Evolutionary conservation across 2,329 filamentous ascomycete genomes (phyloP).

Genomic region (Nothophaeocryptopus gaeumannii): DNA sequence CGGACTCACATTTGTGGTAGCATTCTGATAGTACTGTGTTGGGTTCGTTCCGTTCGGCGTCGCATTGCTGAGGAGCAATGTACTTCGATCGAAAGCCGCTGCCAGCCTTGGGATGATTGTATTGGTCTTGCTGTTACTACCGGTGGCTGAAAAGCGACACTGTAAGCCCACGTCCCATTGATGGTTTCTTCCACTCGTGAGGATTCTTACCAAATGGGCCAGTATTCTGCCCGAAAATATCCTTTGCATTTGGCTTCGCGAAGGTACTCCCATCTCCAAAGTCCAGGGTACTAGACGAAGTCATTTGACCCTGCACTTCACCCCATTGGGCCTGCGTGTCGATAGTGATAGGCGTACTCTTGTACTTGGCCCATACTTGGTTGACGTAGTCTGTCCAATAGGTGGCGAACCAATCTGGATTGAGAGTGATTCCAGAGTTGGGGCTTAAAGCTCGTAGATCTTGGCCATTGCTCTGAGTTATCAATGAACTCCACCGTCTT

Average conservation of each 20-base stretch:
- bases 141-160: constrained; percentile 26
- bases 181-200: no score
- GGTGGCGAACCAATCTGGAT: constrained; percentile 46
- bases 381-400: constrained; percentile 55
- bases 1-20: constrained; percentile 32
- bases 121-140: constrained; percentile 43
- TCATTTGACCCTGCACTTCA: constrained; percentile 40
- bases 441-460: constrained; percentile 45
- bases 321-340: constrained; percentile 64
- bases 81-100: constrained; percentile 73
- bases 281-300: constrained; percentile 40
- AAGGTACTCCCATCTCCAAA: constrained; percentile 53
- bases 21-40: constrained; percentile 31
- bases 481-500: constrained; percentile 60
- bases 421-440: constrained; percentile 46
- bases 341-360: constrained; percentile 49
- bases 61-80: constrained; percentile 52
- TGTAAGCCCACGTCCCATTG: no score
- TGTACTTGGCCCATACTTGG: constrained; percentile 51
- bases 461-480: constrained; percentile 41
- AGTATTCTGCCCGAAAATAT: constrained; percentile 66
- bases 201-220: constrained; percentile 52
- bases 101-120: constrained; percentile 71
- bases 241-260: constrained; percentile 54
- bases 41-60: constrained; percentile 35